Evolutionary conservation across 2,329 filamentous ascomycete species (phyloP).

Genomic region (Ophiostoma pallidulum): DNA sequence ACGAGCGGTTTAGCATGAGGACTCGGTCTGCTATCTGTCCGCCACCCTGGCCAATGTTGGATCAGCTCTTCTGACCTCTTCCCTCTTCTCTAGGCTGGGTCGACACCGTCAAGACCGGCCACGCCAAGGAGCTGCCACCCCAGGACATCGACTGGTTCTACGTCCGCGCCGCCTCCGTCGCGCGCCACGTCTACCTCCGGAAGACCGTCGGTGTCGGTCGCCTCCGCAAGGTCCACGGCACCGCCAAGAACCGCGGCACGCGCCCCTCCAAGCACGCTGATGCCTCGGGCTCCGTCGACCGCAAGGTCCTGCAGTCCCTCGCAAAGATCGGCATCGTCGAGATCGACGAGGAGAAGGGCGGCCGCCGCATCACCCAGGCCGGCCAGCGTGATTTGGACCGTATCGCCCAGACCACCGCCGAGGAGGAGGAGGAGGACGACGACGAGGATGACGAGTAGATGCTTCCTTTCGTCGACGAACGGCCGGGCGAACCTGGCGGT

Average conservation of each 20-base stretch:
- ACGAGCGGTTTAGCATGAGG: too few species aligned
- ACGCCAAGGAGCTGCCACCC: slow-evolving; percentile 93
- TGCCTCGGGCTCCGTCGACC: slow-evolving; percentile 90
- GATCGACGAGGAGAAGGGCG: slow-evolving; percentile 97
- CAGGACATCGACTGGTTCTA: slow-evolving; percentile 98
- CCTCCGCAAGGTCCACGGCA: slow-evolving; percentile 85
- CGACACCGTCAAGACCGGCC: slow-evolving; percentile 97
- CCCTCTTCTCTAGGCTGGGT: slow-evolving; percentile 65
- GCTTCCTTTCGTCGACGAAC: too few species aligned
- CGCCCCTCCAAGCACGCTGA: slow-evolving; percentile 91
- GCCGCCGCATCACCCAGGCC: slow-evolving; percentile 93
- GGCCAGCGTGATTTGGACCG: slow-evolving; percentile 99
- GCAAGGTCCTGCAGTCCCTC: slow-evolving; percentile 92
- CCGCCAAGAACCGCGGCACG: slow-evolving; percentile 92
- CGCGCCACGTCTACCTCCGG: slow-evolving; percentile 97
- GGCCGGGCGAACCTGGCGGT: too few species aligned
- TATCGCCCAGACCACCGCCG: slow-evolving; percentile 72
- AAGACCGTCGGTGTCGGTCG: slow-evolving; percentile 98
- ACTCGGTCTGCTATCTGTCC: background rate
- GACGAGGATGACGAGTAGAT: slow-evolving; percentile 51
- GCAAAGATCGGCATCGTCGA: slow-evolving; percentile 99
- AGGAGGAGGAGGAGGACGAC: slow-evolving; percentile 59
- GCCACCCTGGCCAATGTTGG: too few species aligned
- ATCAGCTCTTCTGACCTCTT: too few species aligned
- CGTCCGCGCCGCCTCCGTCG: slow-evolving; percentile 84